A percentile compares a stretch with the other conserved stretches of the same genome.
These are phyloP conservation scores for Pontederia paniculata DNA, from an alignment of 176 grass and related monocot species.

Conservation along the genomic window DNA sequence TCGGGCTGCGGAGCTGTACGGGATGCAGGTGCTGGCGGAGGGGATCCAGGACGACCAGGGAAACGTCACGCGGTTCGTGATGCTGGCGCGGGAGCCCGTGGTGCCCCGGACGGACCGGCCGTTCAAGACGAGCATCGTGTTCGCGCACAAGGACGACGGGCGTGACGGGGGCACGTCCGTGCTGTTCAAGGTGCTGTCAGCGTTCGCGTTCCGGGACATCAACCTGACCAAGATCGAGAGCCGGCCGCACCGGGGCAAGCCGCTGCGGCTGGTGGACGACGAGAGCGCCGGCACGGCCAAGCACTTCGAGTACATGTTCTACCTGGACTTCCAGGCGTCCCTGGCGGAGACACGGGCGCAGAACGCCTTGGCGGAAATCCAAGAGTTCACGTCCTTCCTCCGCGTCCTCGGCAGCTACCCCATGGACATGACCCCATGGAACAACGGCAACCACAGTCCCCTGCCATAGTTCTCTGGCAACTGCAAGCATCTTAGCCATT, in stretches of 20 bases:
- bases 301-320: constrained; percentile 14
- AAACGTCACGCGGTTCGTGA: constrained; percentile 13
- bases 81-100: constrained; percentile 12
- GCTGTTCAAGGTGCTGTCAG: constrained; percentile 6
- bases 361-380: constrained; percentile 1
- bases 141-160: not conserved
- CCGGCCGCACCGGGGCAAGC: constrained; percentile 5
- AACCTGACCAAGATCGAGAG: constrained; percentile 15
- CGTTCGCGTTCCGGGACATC: constrained; percentile 13
- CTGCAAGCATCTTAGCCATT: too few relatives aligned
- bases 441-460: not conserved
- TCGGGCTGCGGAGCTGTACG: constrained; percentile 12
- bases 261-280: not conserved
- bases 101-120: constrained; percentile 14
- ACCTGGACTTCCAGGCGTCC: constrained; percentile 16
- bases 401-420: constrained; percentile 16
- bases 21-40: constrained; percentile 3
- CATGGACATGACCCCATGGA: constrained; percentile 12
- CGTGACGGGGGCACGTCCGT: constrained; percentile 1
- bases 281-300: not conserved
- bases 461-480: not conserved
- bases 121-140: constrained; percentile 17
- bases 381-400: constrained; percentile 16
- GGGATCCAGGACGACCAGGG: constrained; percentile 10
- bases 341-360: constrained; percentile 10